Evolutionary conservation across 2,329 filamentous ascomycete species (phyloP), one percentile per base, ranked within the genome.

Genomic region (Ophiostoma australiae): DNA sequence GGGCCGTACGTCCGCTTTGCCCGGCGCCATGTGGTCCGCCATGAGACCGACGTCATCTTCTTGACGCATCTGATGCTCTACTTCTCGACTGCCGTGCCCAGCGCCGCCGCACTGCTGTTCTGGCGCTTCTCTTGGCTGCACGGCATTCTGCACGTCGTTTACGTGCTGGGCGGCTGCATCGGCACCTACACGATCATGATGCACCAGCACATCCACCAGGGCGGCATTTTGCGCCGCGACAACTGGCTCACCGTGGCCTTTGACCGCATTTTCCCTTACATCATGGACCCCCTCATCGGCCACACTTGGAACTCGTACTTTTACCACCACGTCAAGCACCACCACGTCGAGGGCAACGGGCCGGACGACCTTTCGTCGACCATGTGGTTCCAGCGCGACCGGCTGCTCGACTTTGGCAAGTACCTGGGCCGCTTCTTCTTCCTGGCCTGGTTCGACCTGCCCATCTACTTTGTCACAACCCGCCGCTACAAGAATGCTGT

Each of bases 301-400:
- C 91, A 94, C 76, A 93, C 91, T 0, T 93, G 91, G 90, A 92
- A 94, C 80, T 90, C 89, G 1, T 94, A 94, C 80, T 94, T 86
- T 78, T 94, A 93, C 77, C 91, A 94, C 77, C 91, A 94, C 76
- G 90, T 94, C 77, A 94, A 94, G 82, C 91, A 93, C 77, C 91
- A 94, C 77, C 91, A 94, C 74, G 88, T 94, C 70, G 91, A 94
- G 80, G 78, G 88, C 73, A 94, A 94, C 76, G 91, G 91, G 0
- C 90, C 91, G 0, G 85, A 89, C 67, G 91, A 94, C 76, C 83
- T 93, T 0, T 92, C 89, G 1, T 91, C 90, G 0, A 94, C 91
- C 0, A 85, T 94, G 52, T 85, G 89, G 17, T 94, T 91, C 78
- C 90, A 93, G 77, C 86, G 91, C 6, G 91, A 94, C 77, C 85